Evolutionary conservation across 2,329 filamentous ascomycete genomes (phyloP), one percentile per base, ranked within the genome.

Genomic region (Monosporascus sp.): DNA sequence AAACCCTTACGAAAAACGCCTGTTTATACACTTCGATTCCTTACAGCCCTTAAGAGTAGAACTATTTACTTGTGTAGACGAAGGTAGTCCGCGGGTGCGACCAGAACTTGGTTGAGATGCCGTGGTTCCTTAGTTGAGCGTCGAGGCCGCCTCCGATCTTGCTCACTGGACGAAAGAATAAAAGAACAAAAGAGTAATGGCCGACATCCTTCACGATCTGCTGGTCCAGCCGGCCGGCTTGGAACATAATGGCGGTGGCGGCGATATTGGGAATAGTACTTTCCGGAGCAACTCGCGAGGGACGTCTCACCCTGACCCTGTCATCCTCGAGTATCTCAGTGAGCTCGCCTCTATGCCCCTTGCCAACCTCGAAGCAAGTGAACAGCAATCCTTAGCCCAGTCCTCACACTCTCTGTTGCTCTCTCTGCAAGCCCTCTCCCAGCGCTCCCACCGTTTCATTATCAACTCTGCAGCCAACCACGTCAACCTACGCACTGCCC

Each of bases 351-450:
- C 89, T 3, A 85, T 95, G 50, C 84, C 89, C 14, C 79, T 95
- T 49, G 78, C 85, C 24, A 82, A 87, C 37, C 79, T 97, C 51
- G 82, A 83, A 49, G 82, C 83, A 24, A 85, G 81, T 7, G 94
- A 99, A 70, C 86, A 88, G 0, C 85, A 90, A 56, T 85, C 84
- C 1, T 81, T 97, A n/a, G 77, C 87, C 0, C 90, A 97, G 64
- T 80, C 85, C 52, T 87, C 88, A 3, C 90, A 97, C 57, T 88
- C 89, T 0, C 81, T 89, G 41, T 80, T 93, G 15, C 82, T 96
- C 41, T 89, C 90, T 1, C 80, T 97, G 1, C 94, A 99, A 68
- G 82, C 85, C 0, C 83, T 97, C 49, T 93, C 92, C 7, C 96
- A 96, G 63, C 88, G 89, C 61, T 96, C 92, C 1, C 87, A 97